Evolutionary conservation across 2,329 filamentous ascomycete species (phyloP), one percentile per base, ranked within the genome.

Genomic region (Scytalidium lignicola): DNA sequence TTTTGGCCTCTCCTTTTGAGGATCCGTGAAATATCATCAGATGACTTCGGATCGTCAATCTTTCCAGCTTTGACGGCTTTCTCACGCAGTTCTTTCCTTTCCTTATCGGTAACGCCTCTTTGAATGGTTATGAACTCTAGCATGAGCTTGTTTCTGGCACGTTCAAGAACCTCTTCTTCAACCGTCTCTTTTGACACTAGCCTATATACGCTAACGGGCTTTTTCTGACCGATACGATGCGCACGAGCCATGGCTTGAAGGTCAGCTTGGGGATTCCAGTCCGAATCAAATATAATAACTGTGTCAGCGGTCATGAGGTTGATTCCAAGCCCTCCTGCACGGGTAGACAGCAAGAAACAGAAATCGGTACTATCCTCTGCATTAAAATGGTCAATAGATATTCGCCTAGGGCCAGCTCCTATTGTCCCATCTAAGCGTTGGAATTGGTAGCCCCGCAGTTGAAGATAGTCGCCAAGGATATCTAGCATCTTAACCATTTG

Each of bases 401-500:
- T 86, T 51, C 91, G 89, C 61, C 93, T 84, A 51, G 91, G 85
- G 1, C 83, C 86, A 12, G 93, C 88, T 28, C 89, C 86, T 57
- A 99, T 96, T 2, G 93, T 99, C 58, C 93, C 93, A 65, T 99
- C 93, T 7, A 99, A 80, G 17, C 93, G 82, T 65, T 99, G 95
- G 64, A 93, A 97, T 51, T 93, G 85, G 68, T 97, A 95, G n/a
- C 91, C 90, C 54, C 93, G 86, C 47, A 93, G 80, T 46, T 90
- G 88, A 56, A 97, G 81, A 65, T 99, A 99, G 62, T 99, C 92
- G 42, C 90, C 89, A 1, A 99, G 77, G 47, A 99, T 93, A 62
- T 99, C 91, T 19, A 99, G 79, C 88, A 99, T 97, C 65, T 90
- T 95, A 29, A 99, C 95, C 93, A 99, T 99, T 66, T 99, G 93